phyloP scores from a whole-genome alignment of 192 early-diverging fungal genomes.

The Entomortierella beljakovae region DNA sequence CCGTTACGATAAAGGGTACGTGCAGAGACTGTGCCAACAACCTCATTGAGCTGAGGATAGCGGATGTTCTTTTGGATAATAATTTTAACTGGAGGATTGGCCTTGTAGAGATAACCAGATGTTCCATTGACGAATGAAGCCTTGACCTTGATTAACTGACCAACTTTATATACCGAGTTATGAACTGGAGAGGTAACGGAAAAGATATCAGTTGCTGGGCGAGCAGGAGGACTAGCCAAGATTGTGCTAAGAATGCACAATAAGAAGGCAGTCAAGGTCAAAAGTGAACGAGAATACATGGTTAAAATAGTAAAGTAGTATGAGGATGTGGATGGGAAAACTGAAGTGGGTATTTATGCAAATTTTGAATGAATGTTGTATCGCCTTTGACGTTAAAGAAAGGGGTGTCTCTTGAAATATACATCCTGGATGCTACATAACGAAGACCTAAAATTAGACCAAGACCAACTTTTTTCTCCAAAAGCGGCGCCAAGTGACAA shows the following conservation, averaged over 20 bases:
- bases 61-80: conserved; percentile 25
- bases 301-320: background rate
- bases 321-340: background rate
- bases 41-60: conserved; percentile 15
- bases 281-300: conserved; percentile 28
- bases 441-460: no score
- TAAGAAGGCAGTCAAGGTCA: conserved; percentile 18
- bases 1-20: conserved; percentile 2
- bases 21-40: background rate
- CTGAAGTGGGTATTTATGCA: background rate
- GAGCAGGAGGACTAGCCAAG: conserved; percentile 8
- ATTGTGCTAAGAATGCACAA: conserved; percentile 12
- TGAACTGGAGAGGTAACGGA: conserved; percentile 1
- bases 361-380: no score
- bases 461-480: no score
- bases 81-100: conserved; percentile 15
- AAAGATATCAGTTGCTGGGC: conserved; percentile 1
- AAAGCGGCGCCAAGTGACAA: no score
- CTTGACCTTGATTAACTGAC: conserved; percentile 12
- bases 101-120: conserved; percentile 14
- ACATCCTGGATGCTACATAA: no score
- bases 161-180: conserved; percentile 20
- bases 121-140: conserved; percentile 13
- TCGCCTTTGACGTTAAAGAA: no score
- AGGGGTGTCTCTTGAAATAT: no score